Evolutionary conservation across 2,329 filamentous ascomycete genomes (phyloP), one percentile per base, ranked within the genome.

Genomic region (Aspergillus nomiae): DNA sequence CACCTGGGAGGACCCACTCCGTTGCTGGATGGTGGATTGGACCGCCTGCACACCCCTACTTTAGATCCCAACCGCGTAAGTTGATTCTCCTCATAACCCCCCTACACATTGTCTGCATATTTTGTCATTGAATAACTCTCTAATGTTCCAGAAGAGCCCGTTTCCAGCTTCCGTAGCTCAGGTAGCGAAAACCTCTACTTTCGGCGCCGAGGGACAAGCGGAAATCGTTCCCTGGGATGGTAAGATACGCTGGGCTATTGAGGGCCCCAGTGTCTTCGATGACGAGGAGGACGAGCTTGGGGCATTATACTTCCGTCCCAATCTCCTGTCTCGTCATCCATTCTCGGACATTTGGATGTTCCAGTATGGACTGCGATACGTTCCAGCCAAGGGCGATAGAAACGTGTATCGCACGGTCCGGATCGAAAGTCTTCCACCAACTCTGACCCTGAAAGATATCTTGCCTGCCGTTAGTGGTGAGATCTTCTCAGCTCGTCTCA

Each of bases 281-380:
- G 51, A 67, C 30, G 43, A 59, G 4, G 59, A 70, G 4, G 68
- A 74, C 30, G 69, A 74, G 59, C 53, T 61, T 1, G 54, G 63
- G 19, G 68, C 67, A 11, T 61, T 69, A 56, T 48, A 21, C 38
- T 45, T 63, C 30, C 60, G 53, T 6, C 45, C 51, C n/a, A 65
- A 68, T 55, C 32, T 67, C 14, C 7, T 66, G 36, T 43, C 51
- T 10, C 41, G 63, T 10, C 48, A 58, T 11, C 48, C 48, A 24
- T 48, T 63, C 21, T 59, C 69, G 12, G 63, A 70, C 12, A 66
- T 66, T 26, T 69, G 66, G 63, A 50, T 74, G 12, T 75, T 74
- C 56, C 70, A 75, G 53, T 74, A 74, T 24, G 74, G 73, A 1
- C 63, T 77, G n/a, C 69, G 75, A 45, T 77, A 73, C 53, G 64